Conservation (phyloP, 1,284 basidiomycete genomes). For the Trichosporon inkin region DNA sequence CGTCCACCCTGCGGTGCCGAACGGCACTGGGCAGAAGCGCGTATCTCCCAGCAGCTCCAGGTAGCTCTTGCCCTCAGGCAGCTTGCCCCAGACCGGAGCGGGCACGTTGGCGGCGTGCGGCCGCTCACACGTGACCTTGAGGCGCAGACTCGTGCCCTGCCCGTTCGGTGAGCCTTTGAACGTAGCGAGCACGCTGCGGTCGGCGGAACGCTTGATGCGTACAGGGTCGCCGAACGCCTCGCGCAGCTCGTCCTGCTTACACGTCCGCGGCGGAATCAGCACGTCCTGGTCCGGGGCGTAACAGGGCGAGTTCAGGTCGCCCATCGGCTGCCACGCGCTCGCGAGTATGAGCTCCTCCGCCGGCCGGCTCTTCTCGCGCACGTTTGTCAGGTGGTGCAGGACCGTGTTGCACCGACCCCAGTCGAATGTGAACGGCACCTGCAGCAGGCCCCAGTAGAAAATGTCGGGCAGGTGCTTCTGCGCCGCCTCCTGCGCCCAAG, state of each 20-base stretch:
- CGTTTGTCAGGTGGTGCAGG: constrained; percentile 22
- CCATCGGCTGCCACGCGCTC: constrained; percentile 32
- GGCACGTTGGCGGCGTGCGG: not conserved
- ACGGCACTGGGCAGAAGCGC: constrained; percentile 48
- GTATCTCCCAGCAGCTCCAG: constrained; percentile 40
- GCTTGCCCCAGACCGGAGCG: constrained; percentile 9
- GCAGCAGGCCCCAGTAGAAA: constrained; percentile 27
- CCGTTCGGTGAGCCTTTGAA: constrained; percentile 33
- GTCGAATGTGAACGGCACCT: constrained; percentile 49
- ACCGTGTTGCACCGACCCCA: constrained; percentile 39
- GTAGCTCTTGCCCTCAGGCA: constrained; percentile 27
- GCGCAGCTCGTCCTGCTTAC: constrained; percentile 29
- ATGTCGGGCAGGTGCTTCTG: constrained; percentile 25
- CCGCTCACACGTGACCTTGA: constrained; percentile 29
- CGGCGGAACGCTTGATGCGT: constrained; percentile 6
- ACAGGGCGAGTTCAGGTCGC: constrained; percentile 32
- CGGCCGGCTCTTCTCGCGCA: constrained; percentile 13
- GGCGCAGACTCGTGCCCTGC: constrained; percentile 24
- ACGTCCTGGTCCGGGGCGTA: constrained; percentile 37
- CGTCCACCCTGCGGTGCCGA: constrained; percentile 43
- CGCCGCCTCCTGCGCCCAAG: constrained; percentile 26
- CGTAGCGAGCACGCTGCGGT: constrained; percentile 19
- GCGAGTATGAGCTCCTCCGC: not conserved
- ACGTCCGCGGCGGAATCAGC: constrained; percentile 35
- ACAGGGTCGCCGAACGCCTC: constrained; percentile 23